Percentiles rank a stretch among this genome's conserved stretches.
Conservation (phyloP, 2,329 filamentous ascomycete species). For the Claviceps sp. region DNA sequence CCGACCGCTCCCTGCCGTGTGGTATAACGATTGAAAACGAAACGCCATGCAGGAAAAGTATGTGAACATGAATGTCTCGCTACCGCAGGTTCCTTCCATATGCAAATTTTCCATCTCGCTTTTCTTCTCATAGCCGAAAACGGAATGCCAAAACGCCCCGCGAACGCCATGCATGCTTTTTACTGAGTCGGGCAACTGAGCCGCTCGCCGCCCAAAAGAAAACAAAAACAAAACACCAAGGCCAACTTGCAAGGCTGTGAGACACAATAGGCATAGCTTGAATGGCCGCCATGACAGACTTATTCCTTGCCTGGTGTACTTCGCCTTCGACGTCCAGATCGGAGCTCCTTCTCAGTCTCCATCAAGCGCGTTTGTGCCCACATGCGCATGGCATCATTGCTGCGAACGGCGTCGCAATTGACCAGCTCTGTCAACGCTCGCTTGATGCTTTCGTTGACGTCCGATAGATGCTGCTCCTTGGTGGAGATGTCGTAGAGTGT, state of each 20-base stretch:
- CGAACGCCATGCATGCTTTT: conserved; percentile 1
- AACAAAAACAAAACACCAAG: background rate
- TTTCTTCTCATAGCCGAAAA: background rate
- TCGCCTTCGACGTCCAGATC: conserved; percentile 36
- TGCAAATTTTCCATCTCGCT: background rate
- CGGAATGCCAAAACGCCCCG: background rate
- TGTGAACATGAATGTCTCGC: background rate
- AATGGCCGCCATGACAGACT: background rate
- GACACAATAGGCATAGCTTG: too few species aligned
- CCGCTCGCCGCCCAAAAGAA: background rate
- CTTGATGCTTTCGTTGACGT: conserved; percentile 49
- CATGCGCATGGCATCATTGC: conserved; percentile 36
- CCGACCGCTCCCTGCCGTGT: background rate
- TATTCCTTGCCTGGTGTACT: conserved; percentile 22
- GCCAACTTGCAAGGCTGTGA: too few species aligned
- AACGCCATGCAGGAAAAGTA: background rate
- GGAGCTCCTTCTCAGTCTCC: conserved; percentile 46
- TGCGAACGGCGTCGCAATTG: conserved; percentile 43
- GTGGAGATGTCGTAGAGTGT: conserved; percentile 34
- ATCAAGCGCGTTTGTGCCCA: conserved; percentile 47
- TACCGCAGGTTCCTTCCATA: background rate
- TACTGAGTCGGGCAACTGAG: background rate
- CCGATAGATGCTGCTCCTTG: conserved; percentile 39
- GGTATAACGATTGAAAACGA: background rate
- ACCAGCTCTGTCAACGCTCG: conserved; percentile 46